Evolutionary conservation across 441 rosid species (phyloP).

Genomic region (Sinapis alba): DNA sequence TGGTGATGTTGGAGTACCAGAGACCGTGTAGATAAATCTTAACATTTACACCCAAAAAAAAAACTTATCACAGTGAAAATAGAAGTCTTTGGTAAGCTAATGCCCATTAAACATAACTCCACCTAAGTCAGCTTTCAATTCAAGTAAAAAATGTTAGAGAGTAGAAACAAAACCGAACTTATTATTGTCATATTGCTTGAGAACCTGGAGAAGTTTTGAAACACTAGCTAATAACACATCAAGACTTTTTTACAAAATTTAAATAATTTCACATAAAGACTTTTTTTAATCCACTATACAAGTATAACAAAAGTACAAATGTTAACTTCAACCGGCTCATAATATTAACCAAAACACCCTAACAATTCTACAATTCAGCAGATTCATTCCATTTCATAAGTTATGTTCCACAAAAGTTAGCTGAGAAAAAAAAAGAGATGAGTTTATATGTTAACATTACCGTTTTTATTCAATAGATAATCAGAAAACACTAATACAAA

Average conservation of each 20-base stretch:
- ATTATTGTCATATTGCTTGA: neutral
- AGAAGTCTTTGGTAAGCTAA: too few relatives aligned
- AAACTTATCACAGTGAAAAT: too few relatives aligned
- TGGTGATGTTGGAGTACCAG: neutral
- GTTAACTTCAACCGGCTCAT: neutral
- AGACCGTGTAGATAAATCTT: neutral
- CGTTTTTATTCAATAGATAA: conserved; percentile 1
- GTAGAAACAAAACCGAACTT: neutral
- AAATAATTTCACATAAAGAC: too few relatives aligned
- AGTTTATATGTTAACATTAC: neutral
- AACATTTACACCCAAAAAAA: too few relatives aligned
- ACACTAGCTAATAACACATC: neutral
- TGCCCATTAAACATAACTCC: too few relatives aligned
- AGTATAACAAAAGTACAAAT: too few relatives aligned
- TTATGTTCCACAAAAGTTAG: neutral
- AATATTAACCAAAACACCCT: neutral
- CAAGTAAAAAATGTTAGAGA: too few relatives aligned
- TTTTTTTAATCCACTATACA: too few relatives aligned
- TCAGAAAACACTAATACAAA: conserved; percentile 2
- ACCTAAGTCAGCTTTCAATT: too few relatives aligned
- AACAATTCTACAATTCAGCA: neutral
- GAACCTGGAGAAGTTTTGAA: neutral
- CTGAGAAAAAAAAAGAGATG: neutral
- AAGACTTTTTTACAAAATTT: too few relatives aligned
- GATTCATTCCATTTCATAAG: neutral